These are phyloP conservation scores for Beauveria bassiana DNA, from an alignment of 2,329 filamentous ascomycete genomes.

Conservation along the genomic window DNA sequence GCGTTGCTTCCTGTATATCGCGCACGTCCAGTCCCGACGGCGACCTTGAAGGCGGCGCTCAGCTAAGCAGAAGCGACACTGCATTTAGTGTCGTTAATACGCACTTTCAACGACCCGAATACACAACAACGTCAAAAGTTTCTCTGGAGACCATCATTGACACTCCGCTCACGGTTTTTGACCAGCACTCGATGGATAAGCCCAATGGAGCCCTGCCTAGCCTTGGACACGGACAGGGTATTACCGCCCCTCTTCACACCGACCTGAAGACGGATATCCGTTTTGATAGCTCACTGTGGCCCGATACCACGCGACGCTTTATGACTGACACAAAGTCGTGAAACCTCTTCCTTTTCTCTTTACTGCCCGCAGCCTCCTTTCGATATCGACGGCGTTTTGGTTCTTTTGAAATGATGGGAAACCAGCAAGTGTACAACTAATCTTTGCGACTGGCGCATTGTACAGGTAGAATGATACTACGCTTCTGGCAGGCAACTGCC, in stretches of 20 bases:
- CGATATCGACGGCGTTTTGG: not conserved
- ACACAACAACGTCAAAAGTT: not conserved
- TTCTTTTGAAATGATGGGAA: not conserved
- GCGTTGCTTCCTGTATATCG: constrained; percentile 2
- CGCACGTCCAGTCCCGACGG: constrained; percentile 7
- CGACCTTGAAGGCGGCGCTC: constrained; percentile 8
- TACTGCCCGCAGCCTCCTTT: not conserved
- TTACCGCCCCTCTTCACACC: not conserved
- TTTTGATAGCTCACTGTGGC: constrained; percentile 5
- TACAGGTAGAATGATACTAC: constrained; percentile 6
- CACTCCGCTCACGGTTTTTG: not conserved
- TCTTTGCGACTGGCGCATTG: not conserved
- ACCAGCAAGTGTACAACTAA: constrained; percentile 1
- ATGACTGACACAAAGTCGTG: constrained; percentile 6
- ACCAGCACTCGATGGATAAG: not conserved
- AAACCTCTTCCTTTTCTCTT: not conserved
- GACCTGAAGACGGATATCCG: constrained; percentile 1
- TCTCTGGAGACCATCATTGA: not conserved
- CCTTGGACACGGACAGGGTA: not conserved
- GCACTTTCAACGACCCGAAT: not conserved
- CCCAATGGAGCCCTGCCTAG: not conserved
- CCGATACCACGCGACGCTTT: constrained; percentile 3
- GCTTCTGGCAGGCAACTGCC: not conserved
- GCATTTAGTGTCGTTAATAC: constrained; percentile 1
- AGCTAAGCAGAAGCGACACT: constrained; percentile 8